phyloP scores from a whole-genome alignment of 140 eudicot species.

The Artemisia princeps region DNA sequence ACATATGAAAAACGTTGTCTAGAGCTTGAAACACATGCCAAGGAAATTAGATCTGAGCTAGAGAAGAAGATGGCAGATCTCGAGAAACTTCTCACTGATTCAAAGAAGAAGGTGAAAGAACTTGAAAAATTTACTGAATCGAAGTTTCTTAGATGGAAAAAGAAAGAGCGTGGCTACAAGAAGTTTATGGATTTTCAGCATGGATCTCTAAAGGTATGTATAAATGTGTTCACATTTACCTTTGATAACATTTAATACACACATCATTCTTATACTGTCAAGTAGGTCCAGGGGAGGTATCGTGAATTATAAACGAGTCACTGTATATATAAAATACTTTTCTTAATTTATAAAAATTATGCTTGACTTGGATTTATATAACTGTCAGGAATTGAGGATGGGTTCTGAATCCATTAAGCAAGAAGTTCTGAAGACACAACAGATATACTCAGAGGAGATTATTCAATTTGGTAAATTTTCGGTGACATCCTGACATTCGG shows the following conservation, averaged over 20 bases:
- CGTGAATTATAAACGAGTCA: too few relatives aligned
- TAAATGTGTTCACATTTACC: neutral
- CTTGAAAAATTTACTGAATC: conserved; percentile 61
- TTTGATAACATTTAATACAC: conserved; percentile 3
- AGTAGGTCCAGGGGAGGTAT: too few relatives aligned
- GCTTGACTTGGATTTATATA: conserved; percentile 1
- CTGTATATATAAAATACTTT: too few relatives aligned
- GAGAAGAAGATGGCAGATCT: conserved; percentile 54
- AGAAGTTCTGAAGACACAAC: conserved; percentile 51
- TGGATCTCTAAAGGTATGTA: conserved; percentile 55
- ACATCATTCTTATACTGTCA: too few relatives aligned
- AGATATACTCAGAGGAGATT: conserved; percentile 53
- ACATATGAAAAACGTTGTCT: conserved; percentile 36
- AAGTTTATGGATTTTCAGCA: conserved; percentile 60
- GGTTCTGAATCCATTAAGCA: conserved; percentile 55
- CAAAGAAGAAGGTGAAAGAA: conserved; percentile 63
- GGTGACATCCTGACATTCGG: too few relatives aligned
- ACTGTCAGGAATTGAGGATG: conserved; percentile 46
- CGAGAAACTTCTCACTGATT: conserved; percentile 40
- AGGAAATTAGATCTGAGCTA: conserved; percentile 42
- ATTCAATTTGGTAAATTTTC: conserved; percentile 47
- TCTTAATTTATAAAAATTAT: neutral
- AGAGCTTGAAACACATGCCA: conserved; percentile 44
- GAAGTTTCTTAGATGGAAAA: conserved; percentile 50
- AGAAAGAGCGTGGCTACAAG: conserved; percentile 58